A percentile compares a stretch with the other conserved stretches of the same genome.
Conservation (phyloP, 371 early-diverging fungal genomes). For the Apophysomyces elegans region DNA sequence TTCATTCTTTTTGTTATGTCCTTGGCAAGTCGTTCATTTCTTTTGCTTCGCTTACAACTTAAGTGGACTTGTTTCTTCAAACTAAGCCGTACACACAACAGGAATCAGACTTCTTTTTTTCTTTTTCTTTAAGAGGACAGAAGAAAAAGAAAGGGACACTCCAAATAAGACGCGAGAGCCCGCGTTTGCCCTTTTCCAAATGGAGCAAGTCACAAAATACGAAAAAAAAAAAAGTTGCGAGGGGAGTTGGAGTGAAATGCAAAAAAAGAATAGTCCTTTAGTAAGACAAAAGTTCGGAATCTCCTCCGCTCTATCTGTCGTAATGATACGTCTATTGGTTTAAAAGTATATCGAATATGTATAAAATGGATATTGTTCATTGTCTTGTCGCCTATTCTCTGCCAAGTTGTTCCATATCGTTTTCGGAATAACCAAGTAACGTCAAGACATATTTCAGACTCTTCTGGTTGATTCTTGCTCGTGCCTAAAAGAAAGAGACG, state of each 20-base stretch:
- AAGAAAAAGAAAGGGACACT: not conserved
- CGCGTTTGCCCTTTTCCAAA: conserved; percentile 11
- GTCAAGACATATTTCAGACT: conserved; percentile 81
- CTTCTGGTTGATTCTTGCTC: conserved; percentile 91
- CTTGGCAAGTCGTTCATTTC: too few species aligned
- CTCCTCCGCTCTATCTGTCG: not conserved
- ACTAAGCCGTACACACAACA: too few species aligned
- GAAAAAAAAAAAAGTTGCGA: not conserved
- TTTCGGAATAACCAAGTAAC: conserved; percentile 51
- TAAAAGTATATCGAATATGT: too few species aligned
- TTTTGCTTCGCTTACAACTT: too few species aligned
- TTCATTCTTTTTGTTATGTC: too few species aligned
- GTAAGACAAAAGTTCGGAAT: conserved; percentile 4
- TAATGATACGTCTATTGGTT: not conserved
- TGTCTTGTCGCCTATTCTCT: not conserved
- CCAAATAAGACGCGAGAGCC: not conserved
- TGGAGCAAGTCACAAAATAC: conserved; percentile 3
- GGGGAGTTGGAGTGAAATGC: not conserved
- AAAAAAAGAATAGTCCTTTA: too few species aligned
- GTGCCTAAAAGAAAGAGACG: conserved; percentile 54
- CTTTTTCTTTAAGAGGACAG: not conserved
- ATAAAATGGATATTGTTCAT: too few species aligned
- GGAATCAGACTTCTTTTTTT: too few species aligned
- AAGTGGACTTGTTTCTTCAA: too few species aligned
- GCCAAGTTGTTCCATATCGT: conserved; percentile 54